These are phyloP conservation scores for Colletotrichum sp. DNA, from an alignment of 2,329 filamentous ascomycete species.

Conservation along the genomic window DNA sequence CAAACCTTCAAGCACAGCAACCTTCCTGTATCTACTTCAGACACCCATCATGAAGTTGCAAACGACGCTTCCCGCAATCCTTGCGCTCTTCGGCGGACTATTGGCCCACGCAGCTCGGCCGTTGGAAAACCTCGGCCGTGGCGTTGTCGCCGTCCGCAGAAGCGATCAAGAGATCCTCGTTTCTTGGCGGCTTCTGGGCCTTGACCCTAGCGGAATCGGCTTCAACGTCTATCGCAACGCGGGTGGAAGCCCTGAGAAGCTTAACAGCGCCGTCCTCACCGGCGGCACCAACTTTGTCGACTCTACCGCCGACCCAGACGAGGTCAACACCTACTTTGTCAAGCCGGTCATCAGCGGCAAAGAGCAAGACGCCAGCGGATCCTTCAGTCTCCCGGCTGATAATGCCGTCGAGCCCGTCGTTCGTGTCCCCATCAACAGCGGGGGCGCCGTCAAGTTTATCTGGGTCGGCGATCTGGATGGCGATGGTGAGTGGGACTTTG, in stretches of 20 bases:
- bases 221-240: constrained; percentile 26
- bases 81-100: not conserved
- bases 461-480: constrained; percentile 29
- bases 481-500: constrained; percentile 27
- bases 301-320: not conserved
- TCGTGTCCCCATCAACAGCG: constrained; percentile 22
- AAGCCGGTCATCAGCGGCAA: constrained; percentile 20
- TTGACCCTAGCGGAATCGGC: constrained; percentile 24
- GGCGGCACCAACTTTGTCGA: constrained; percentile 26
- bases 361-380: constrained; percentile 15
- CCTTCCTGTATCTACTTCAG: not conserved
- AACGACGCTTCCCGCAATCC: fast-evolving
- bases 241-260: not conserved
- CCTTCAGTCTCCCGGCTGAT: constrained; percentile 19
- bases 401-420: constrained; percentile 16
- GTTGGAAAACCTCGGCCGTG: constrained; percentile 25
- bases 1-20: not conserved
- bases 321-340: constrained; percentile 25
- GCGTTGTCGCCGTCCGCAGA: constrained; percentile 26
- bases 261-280: constrained; percentile 21
- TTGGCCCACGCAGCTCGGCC: not conserved
- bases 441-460: constrained; percentile 25
- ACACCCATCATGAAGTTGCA: not conserved
- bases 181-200: constrained; percentile 25
- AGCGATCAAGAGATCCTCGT: constrained; percentile 20